Evolutionary conservation across 1,139 yeast genomes (phyloP), one percentile per base, ranked within the genome.

Genomic region (Meyerozyma elateridarum): DNA sequence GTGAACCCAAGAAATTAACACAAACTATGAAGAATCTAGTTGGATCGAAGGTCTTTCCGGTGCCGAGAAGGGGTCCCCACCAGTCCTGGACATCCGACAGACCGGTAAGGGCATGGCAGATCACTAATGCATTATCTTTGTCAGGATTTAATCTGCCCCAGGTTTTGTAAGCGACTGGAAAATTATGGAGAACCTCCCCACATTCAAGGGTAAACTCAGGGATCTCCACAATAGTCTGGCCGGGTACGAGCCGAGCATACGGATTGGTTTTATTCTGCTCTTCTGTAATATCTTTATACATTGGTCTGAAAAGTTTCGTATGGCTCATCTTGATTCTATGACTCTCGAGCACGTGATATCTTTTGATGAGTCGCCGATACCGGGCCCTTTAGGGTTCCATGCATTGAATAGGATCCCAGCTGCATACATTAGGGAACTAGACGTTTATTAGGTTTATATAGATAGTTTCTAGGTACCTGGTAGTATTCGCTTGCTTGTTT

Each of bases 61-160:
- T 75, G 0, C 98, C 98, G 29, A 91, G 63, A 20, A 91, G 61
- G 0, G 98, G 97, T 0, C 97, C 97, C 98, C 98, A 85, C 98
- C 98, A 91, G 52, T 91, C 98, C 29, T 83, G 75, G 13, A 89
- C 96, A 52, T 91, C 98, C 0, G 96, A 75, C 0, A 96, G 85
- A 0, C 98, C 98, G 0, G 97, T 88, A 38, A 91, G 66, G 0
- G 98, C 98, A 62, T 91, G 98, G 48, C 96, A 85, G 13, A 91
- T 84, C 20, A 91, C 78, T 62, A 91, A 63, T 37, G 80, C 89
- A 52, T 91, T 91, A 45, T 80, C 79, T 6, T 70, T 75, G 5
- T 59, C 62, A 7, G 63, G 72, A 50, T 85, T 85, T 32, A 89
- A 65, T 36, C 71, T 67, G 3, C 97, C 98, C 96, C 97, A 91